phyloP scores from a whole-genome alignment of 2,329 filamentous ascomycete genomes.

The Colletotrichum camelliae region DNA sequence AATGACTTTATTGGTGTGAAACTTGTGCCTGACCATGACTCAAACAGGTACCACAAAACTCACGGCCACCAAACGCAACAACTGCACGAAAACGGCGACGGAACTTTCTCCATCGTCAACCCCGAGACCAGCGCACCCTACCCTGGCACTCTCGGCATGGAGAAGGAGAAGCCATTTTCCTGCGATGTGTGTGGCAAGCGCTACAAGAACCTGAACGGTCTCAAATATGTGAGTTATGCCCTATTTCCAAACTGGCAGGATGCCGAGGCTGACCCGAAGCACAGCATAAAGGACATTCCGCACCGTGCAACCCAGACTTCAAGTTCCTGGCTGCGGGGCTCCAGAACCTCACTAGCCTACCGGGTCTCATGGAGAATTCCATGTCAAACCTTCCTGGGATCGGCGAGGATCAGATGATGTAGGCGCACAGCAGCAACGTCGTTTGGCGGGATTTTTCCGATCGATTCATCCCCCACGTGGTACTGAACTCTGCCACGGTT shows the following conservation, averaged over 20 bases:
- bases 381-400: constrained; percentile 44
- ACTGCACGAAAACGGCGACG: constrained; percentile 94
- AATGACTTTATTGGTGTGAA: neutral
- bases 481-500: neutral
- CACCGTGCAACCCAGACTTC: constrained; percentile 86
- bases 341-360: constrained; percentile 36
- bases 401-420: constrained; percentile 47
- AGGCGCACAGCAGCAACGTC: neutral
- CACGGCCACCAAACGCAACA: constrained; percentile 98
- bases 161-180: constrained; percentile 98
- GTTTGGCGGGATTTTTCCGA: neutral
- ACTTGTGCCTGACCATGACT: constrained; percentile 10
- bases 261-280: neutral
- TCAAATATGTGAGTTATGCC: constrained; percentile 79
- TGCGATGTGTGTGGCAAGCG: constrained; percentile 97
- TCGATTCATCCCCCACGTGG: neutral
- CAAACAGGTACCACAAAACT: constrained; percentile 68
- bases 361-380: constrained; percentile 23
- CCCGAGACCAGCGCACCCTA: constrained; percentile 94
- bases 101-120: constrained; percentile 97
- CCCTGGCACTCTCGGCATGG: constrained; percentile 97
- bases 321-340: constrained; percentile 53
- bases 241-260: neutral
- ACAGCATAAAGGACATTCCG: constrained; percentile 80
- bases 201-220: constrained; percentile 98